Conservation (phyloP, 305 asterid genomes). For the Fraxinus albicans region DNA sequence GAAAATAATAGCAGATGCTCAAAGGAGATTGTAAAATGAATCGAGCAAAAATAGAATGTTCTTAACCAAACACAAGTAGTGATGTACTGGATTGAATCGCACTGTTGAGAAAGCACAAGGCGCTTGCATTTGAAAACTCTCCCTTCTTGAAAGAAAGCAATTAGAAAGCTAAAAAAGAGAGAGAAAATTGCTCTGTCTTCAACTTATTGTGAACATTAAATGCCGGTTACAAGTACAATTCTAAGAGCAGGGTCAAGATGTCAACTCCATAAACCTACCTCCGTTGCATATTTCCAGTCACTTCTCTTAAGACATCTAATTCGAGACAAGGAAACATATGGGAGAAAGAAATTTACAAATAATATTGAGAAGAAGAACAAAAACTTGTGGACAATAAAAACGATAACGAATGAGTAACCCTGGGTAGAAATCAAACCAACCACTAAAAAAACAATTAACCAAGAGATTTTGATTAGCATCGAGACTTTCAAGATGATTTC, state of each 20-base stretch:
- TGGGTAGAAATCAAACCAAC: not conserved
- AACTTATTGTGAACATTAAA: not conserved
- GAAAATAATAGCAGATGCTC: not conserved
- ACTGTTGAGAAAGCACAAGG: not conserved
- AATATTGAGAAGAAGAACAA: not conserved
- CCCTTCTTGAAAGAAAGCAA: not conserved
- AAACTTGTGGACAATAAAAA: not conserved
- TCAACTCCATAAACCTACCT: not conserved
- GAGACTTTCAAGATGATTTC: not conserved
- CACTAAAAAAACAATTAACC: not conserved
- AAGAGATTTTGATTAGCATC: not conserved
- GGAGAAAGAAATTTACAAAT: not conserved
- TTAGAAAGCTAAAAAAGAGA: not conserved
- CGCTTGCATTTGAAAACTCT: not conserved
- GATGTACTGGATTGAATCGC: not conserved
- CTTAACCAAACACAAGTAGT: not conserved
- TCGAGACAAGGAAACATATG: not conserved
- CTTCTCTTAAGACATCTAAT: not conserved
- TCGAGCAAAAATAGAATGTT: not conserved
- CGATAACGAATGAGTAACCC: not conserved
- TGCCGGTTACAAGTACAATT: not conserved
- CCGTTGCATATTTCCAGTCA: not conserved
- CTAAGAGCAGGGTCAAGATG: not conserved
- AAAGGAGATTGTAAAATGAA: not conserved
- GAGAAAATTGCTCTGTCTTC: not conserved